Evolutionary conservation across 1,284 basidiomycete genomes (phyloP), one percentile per base, ranked within the genome.

Genomic region (Malassezia slooffiae): DNA sequence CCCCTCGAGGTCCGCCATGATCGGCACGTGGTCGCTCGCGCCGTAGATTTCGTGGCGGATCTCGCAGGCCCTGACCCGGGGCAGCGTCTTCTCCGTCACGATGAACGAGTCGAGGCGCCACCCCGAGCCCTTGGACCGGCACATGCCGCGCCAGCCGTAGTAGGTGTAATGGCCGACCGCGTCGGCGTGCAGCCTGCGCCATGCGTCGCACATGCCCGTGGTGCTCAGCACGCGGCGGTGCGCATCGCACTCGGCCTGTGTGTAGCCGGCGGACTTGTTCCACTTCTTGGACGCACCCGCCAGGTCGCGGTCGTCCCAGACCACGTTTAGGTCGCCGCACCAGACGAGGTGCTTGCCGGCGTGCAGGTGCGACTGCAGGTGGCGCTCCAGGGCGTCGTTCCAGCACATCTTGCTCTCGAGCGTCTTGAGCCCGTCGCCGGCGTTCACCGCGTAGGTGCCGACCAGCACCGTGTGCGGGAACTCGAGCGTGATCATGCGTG

Each of bases 321-420:
- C 84, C 23, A 87, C 84, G 56, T 90, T 90, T 51, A 89, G 62
- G 68, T 90, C 86, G 20, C 86, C 86, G n/a, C 77, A 75, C 86
- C 86, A 90, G 46, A 90, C 81, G 9, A 89, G 81, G 3, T 85
- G 81, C 59, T 89, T 89, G 35, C 29, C 35, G 58, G 76, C 77
- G 47, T 73, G 75, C 69, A 87, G 83, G 10, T 87, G 73, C 16
- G 77, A 75, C 3, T 78, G 77, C 13, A 89, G 74, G 60, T 88
- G 81, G 1, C 71, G 55, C 38, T 81, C 79, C 58, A 67, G 52
- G 3, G 55, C 52, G 15, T 44, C 42, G 30, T 60, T 55, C 61
- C 63, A 64, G n/a, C 38, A 32, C 31, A 52, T 50, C 50, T 66
- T 66, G 30, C 42, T 51, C 1, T 41, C 43, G 47, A 59, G 53